These are phyloP conservation scores for Suhomyces ambrosiae DNA, from an alignment of 1,139 yeast genomes.

Conservation along the genomic window DNA sequence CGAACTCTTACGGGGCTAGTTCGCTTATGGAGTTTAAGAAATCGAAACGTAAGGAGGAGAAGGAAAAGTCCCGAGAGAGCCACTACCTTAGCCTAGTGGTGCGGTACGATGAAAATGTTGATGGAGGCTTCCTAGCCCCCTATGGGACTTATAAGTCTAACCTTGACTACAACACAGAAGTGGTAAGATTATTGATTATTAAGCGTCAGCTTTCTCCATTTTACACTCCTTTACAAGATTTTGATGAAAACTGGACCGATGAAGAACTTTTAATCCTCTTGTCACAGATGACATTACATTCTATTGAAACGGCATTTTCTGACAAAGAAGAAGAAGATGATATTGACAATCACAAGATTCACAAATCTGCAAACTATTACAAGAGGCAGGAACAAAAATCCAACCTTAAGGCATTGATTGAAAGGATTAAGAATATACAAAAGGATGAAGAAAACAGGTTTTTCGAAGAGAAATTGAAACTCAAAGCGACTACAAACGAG, in stretches of 20 bases:
- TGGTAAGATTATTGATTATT: slow-evolving; percentile 65
- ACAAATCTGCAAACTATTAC: slow-evolving; percentile 50
- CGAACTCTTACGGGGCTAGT: slow-evolving; percentile 18
- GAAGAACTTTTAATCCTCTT: slow-evolving; percentile 65
- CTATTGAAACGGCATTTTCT: slow-evolving; percentile 56
- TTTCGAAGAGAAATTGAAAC: slow-evolving; percentile 38
- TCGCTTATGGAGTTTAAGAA: slow-evolving; percentile 27
- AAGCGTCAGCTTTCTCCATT: slow-evolving; percentile 80
- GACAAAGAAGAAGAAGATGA: slow-evolving; percentile 56
- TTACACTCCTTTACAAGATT: slow-evolving; percentile 86
- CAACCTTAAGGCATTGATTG: slow-evolving; percentile 51
- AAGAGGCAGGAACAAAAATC: slow-evolving; percentile 58
- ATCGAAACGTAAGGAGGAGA: slow-evolving; percentile 47
- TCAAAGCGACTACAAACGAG: slow-evolving; percentile 18
- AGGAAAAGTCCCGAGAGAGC: slow-evolving; percentile 51
- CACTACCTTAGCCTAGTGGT: slow-evolving; percentile 62
- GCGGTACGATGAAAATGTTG: slow-evolving; percentile 60
- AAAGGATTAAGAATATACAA: slow-evolving; percentile 54
- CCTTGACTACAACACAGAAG: slow-evolving; percentile 70
- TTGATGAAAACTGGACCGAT: slow-evolving; percentile 72
- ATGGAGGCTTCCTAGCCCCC: slow-evolving; percentile 84
- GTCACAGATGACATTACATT: slow-evolving; percentile 57
- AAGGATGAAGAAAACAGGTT: slow-evolving; percentile 53
- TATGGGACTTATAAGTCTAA: slow-evolving; percentile 80
- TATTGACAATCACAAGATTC: slow-evolving; percentile 57